Percentiles rank a stretch among this genome's conserved stretches.
These are phyloP conservation scores for Solanum chiquidenum DNA, from an alignment of 257 asterid species.

Conservation along the genomic window DNA sequence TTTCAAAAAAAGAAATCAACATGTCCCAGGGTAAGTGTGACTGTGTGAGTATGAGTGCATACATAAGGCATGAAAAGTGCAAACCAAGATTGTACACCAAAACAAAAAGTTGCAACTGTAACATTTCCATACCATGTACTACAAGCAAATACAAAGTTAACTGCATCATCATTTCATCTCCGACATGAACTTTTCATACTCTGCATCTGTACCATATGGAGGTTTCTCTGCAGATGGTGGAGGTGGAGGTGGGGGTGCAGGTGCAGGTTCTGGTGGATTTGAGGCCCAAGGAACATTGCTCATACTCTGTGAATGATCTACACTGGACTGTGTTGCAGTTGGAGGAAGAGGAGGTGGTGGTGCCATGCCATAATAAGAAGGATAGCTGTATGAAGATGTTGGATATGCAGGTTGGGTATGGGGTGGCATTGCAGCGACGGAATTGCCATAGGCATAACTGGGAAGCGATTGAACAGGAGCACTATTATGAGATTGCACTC, in stretches of 20 bases:
- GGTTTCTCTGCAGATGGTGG: constrained; percentile 50
- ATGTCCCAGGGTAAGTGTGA: not conserved
- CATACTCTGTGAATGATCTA: constrained; percentile 53
- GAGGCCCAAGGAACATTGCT: constrained; percentile 81
- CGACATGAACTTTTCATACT: constrained; percentile 95
- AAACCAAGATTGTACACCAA: not conserved
- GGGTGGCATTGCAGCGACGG: constrained; percentile 45
- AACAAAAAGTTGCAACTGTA: not conserved
- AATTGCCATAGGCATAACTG: constrained; percentile 45
- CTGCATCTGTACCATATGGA: constrained; percentile 44
- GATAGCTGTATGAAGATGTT: constrained; percentile 50
- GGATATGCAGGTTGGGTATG: constrained; percentile 42
- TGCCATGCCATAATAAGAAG: constrained; percentile 46
- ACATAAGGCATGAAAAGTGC: not conserved
- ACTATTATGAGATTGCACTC: constrained; percentile 56
- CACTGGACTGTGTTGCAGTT: constrained; percentile 30
- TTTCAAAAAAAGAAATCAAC: not conserved
- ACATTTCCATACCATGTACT: constrained; percentile 7
- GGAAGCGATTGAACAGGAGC: constrained; percentile 48
- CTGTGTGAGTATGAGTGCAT: not conserved
- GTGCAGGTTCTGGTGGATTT: constrained; percentile 51
- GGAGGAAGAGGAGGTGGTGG: constrained; percentile 64
- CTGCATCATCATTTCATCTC: constrained; percentile 58
- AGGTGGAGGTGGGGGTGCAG: constrained; percentile 13
- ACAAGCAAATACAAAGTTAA: not conserved